These are phyloP conservation scores for Maudiozyma barnettii DNA, from an alignment of 805 yeast genomes.

Conservation along the genomic window DNA sequence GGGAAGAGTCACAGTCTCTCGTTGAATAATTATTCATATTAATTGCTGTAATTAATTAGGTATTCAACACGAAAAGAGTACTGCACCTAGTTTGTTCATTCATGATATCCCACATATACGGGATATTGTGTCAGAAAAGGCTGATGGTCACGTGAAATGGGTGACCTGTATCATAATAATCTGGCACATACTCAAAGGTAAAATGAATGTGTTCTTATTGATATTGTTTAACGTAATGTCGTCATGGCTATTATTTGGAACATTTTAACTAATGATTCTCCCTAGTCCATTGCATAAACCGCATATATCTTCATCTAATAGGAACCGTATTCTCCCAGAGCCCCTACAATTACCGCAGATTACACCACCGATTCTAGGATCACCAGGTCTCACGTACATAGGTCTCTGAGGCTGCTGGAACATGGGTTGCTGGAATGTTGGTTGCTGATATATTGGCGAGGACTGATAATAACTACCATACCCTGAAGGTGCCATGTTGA, in stretches of 20 bases:
- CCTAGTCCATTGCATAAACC: slow-evolving; percentile 62
- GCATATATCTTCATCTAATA: slow-evolving; percentile 56
- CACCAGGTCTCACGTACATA: slow-evolving; percentile 59
- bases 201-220: too few species aligned
- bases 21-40: too few species aligned
- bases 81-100: too few species aligned
- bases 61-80: too few species aligned
- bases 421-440: slow-evolving; percentile 13
- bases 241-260: too few species aligned
- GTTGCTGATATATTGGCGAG: slow-evolving; percentile 7
- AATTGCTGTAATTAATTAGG: too few species aligned
- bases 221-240: too few species aligned
- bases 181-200: too few species aligned
- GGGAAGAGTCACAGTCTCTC: too few species aligned
- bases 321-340: slow-evolving; percentile 43
- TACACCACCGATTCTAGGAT: slow-evolving; percentile 65
- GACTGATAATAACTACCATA: slow-evolving; percentile 4
- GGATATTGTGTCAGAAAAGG: neutral
- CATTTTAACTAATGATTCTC: slow-evolving; percentile 29
- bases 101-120: too few species aligned
- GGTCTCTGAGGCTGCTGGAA: slow-evolving; percentile 21
- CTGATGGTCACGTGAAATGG: neutral
- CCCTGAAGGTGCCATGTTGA: slow-evolving; percentile 17
- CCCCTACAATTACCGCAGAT: slow-evolving; percentile 70
- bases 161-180: neutral